Base-by-base conservation (phyloP, 345 rosid genomes). In the Citropsis articulata region DNA sequence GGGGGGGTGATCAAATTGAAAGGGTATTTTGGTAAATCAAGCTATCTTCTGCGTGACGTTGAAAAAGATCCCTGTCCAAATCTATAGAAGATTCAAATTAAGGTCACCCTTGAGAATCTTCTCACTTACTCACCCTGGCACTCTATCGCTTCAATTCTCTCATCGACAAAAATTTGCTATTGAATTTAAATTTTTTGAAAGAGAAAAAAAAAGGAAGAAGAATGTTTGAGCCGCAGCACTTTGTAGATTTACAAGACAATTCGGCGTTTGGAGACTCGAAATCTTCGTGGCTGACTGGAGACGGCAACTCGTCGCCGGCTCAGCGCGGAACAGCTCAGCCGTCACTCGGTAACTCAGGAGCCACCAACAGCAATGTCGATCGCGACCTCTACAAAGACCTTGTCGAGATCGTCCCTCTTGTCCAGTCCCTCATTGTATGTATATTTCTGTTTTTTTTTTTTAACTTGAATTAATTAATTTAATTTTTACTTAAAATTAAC, bases 361-460 rank as follows among this genome's bases (percentile, higher is more conserved):
- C 84, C 27, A 80, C 82, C 4, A 85, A 76, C 76, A 85, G 84
- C 42, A 90, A 85, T 79, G 80, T 97, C 31, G 94, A 93, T 84
- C 98, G 88, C 53, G 88, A 79, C 80, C 97, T 94, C 71, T 91
- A 85, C 77, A 91, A 93, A 42, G 95, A 93, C 77, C 98, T 97
- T 40, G 98, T 91, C 74, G 94, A 91, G 77, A 91, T 97, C 77
- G 89, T 94, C 84, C 98, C 98, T 77, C 98, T 97, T 77, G 86
- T 96, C 74, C 92, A 96, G 85, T 89, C 94, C 71, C 95, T 87
- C 83, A 94, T 97, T 73, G 99, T 96, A 90, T 75, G 53, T 66
- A 67, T 2, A 16, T 56, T 24, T 42, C 18, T 45, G 9, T 45
- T 9, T 12, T 42, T 45, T 45, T 9, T 12, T 42, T 45, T 45